Percentiles rank a stretch among this genome's conserved stretches.
Conservation (phyloP, 1,284 basidiomycete species). For the Ustilago nuda region DNA sequence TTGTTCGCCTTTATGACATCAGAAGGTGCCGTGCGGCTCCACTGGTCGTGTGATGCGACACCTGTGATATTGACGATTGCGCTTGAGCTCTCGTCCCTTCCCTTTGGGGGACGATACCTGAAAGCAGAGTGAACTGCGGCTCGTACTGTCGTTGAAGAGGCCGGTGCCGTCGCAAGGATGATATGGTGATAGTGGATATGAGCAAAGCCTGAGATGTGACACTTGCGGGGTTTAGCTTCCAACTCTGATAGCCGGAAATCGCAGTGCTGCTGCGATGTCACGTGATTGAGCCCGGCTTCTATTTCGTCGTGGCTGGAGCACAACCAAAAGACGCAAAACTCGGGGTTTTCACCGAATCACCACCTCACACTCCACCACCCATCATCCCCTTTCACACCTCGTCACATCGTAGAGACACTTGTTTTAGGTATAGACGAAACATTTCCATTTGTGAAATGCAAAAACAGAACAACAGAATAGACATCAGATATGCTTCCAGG, state of each 20-base stretch:
- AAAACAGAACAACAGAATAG: neutral
- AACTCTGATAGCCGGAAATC: constrained; percentile 10
- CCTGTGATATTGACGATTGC: neutral
- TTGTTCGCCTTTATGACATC: neutral
- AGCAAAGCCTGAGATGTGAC: neutral
- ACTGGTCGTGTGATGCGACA: constrained; percentile 10
- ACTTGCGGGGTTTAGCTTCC: neutral
- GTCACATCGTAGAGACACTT: neutral
- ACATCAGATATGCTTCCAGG: neutral
- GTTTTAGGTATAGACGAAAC: neutral
- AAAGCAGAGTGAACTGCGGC: no score
- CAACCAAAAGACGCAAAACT: neutral
- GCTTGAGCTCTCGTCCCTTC: no score
- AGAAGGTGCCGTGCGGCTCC: neutral
- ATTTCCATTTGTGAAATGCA: neutral
- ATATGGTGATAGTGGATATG: neutral
- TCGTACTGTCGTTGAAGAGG: no score
- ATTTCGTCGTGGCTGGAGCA: constrained; percentile 7
- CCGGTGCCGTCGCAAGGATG: no score
- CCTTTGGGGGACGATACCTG: no score
- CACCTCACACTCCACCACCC: neutral
- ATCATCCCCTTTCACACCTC: neutral
- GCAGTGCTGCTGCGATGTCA: neutral
- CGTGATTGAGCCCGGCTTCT: neutral
- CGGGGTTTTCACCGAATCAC: neutral